These are phyloP conservation scores for Tolypocladium amazonense DNA, from an alignment of 2,329 filamentous ascomycete species.

Conservation along the genomic window DNA sequence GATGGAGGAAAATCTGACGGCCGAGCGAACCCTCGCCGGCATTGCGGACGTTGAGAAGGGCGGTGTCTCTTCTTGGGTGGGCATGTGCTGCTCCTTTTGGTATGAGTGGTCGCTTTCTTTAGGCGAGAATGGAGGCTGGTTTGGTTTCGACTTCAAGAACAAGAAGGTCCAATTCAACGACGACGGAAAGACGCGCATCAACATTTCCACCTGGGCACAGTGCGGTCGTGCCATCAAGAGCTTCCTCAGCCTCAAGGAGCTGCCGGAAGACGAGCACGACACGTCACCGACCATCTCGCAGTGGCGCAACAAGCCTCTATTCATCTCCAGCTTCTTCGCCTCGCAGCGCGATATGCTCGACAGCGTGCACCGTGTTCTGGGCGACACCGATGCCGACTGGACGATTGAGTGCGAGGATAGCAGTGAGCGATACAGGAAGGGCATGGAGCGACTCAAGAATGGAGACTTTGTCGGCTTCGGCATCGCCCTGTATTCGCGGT, in stretches of 20 bases:
- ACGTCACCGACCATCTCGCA: constrained; percentile 24
- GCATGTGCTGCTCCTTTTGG: constrained; percentile 45
- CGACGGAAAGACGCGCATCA: constrained; percentile 45
- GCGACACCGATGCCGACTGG: constrained; percentile 51
- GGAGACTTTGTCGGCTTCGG: constrained; percentile 31
- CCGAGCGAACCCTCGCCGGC: constrained; percentile 9
- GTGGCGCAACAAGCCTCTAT: constrained; percentile 35
- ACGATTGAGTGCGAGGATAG: constrained; percentile 36
- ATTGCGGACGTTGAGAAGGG: constrained; percentile 28
- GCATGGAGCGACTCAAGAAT: constrained; percentile 28
- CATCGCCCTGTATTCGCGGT: constrained; percentile 42
- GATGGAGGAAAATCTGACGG: constrained; percentile 19
- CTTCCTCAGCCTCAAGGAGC: constrained; percentile 32
- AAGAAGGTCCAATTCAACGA: constrained; percentile 36
- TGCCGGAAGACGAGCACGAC: constrained; percentile 28
- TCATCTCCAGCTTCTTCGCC: constrained; percentile 44
- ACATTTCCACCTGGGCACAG: constrained; percentile 49
- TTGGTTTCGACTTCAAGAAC: constrained; percentile 39
- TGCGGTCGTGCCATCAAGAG: constrained; percentile 43
- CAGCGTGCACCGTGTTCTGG: constrained; percentile 46
- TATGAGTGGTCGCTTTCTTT: constrained; percentile 40
- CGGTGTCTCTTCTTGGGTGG: constrained; percentile 30
- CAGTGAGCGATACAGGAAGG: constrained; percentile 32
- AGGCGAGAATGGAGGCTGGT: constrained; percentile 19
- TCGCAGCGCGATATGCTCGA: constrained; percentile 56